Conservation (phyloP, 2,329 filamentous ascomycete genomes). For the Lecanoromycetidae sp. region DNA sequence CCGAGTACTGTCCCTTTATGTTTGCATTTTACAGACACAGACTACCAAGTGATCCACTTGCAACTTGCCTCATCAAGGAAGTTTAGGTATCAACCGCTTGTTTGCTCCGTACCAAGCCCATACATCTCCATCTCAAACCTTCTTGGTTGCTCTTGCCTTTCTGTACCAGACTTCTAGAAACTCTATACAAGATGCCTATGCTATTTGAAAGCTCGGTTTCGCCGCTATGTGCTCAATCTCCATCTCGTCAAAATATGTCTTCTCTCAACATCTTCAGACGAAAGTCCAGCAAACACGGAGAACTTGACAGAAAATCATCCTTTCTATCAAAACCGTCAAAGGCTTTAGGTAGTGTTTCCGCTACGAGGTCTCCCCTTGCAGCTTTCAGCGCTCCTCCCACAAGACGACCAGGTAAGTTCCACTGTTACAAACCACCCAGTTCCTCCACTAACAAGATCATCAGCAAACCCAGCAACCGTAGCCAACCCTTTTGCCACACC, state of each 20-base stretch:
- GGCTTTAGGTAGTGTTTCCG: not conserved
- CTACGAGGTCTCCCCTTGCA: not conserved
- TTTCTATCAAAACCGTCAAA: not conserved
- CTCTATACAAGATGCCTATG: constrained; percentile 8
- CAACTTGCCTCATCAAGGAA: too few relatives aligned
- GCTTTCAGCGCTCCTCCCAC: constrained; percentile 16
- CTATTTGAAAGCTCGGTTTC: constrained; percentile 1
- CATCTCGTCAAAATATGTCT: constrained; percentile 3
- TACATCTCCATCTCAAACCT: not conserved
- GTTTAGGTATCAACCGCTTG: too few relatives aligned
- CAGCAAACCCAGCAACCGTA: constrained; percentile 12
- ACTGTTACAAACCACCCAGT: not conserved
- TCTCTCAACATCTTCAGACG: constrained; percentile 2
- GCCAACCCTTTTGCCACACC: constrained; percentile 10
- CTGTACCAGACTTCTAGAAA: not conserved
- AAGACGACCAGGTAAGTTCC: constrained; percentile 29
- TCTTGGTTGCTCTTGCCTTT: not conserved
- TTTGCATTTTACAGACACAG: too few relatives aligned
- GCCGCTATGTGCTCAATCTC: not conserved
- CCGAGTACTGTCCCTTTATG: too few relatives aligned
- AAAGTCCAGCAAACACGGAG: not conserved
- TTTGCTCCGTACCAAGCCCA: too few relatives aligned
- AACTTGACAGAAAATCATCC: not conserved
- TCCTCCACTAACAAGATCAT: not conserved
- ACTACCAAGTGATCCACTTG: too few relatives aligned